Evolutionary conservation across 495 filamentous ascomycete species (phyloP).

Genomic region (Trypethelium eluteriae): DNA sequence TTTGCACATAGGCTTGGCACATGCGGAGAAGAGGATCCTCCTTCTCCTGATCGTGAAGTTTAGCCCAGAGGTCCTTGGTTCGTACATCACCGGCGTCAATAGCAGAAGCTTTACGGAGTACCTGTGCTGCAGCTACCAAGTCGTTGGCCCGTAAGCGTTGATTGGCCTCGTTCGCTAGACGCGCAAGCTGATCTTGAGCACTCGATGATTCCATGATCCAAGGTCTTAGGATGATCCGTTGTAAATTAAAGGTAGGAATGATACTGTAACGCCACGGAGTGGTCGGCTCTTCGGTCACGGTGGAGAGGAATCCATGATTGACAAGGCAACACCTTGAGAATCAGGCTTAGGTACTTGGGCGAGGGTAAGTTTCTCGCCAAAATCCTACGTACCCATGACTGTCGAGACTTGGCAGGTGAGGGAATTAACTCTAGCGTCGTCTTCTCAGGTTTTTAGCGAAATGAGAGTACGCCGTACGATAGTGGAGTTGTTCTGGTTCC

Average conservation of each 20-base stretch:
- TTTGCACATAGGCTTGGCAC: not conserved
- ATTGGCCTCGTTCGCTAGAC: not conserved
- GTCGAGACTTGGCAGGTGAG: too few relatives aligned
- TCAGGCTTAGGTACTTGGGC: too few relatives aligned
- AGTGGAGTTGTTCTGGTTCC: too few relatives aligned
- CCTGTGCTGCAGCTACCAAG: not conserved
- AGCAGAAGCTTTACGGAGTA: not conserved
- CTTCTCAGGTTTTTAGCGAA: too few relatives aligned
- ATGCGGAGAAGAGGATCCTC: not conserved
- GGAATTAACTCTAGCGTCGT: too few relatives aligned
- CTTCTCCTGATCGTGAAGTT: not conserved
- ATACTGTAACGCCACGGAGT: too few relatives aligned
- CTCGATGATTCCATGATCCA: not conserved
- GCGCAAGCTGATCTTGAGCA: not conserved
- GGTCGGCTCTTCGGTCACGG: too few relatives aligned
- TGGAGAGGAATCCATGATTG: too few relatives aligned
- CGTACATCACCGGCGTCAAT: not conserved
- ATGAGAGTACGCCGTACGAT: too few relatives aligned
- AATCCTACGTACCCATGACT: too few relatives aligned
- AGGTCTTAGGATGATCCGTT: not conserved
- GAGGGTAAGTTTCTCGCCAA: too few relatives aligned
- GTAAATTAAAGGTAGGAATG: not conserved
- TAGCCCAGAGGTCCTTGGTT: slow-evolving; percentile 1
- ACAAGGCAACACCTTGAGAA: too few relatives aligned
- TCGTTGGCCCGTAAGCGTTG: not conserved